These are phyloP conservation scores for Verticillium tricorpus DNA, from an alignment of 2,329 filamentous ascomycete species.

Conservation along the genomic window DNA sequence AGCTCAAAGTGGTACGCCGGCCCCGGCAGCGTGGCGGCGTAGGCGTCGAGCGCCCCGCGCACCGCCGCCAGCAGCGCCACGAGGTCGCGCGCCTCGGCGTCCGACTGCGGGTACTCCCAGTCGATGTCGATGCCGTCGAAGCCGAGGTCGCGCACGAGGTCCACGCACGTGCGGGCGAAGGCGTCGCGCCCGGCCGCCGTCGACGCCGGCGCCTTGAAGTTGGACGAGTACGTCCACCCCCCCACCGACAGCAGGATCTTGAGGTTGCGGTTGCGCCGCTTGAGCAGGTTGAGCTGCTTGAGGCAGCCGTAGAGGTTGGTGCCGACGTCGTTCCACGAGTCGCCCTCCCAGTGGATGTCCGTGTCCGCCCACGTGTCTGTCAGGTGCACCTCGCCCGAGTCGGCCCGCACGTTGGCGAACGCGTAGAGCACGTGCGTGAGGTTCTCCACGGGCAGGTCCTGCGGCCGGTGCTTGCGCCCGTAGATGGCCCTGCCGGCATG, in stretches of 20 bases:
- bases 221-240: slow-evolving; percentile 86
- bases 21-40: slow-evolving; percentile 38
- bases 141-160: slow-evolving; percentile 73
- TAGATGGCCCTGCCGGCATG: slow-evolving; percentile 65
- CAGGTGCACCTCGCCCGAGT: slow-evolving; percentile 71
- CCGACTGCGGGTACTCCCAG: slow-evolving; percentile 61
- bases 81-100: slow-evolving; percentile 50
- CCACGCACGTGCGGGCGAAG: slow-evolving; percentile 72
- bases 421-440: slow-evolving; percentile 88
- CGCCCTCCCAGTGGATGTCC: slow-evolving; percentile 69
- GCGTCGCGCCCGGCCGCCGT: slow-evolving; percentile 61
- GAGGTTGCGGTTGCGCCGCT: slow-evolving; percentile 74
- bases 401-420: slow-evolving; percentile 80
- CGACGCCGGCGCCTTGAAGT: slow-evolving; percentile 73
- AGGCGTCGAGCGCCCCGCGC: slow-evolving; percentile 54
- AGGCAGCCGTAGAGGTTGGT: slow-evolving; percentile 84
- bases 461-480: slow-evolving; percentile 76
- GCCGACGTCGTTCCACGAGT: slow-evolving; percentile 66
- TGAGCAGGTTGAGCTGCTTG: slow-evolving; percentile 84
- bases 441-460: slow-evolving; percentile 74
- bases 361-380: slow-evolving; percentile 62
- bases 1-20: slow-evolving; percentile 54
- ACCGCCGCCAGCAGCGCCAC: slow-evolving; percentile 55
- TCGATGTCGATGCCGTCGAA: slow-evolving; percentile 69
- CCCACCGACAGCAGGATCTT: slow-evolving; percentile 85